Base-by-base conservation (phyloP, 2,329 filamentous ascomycete genomes). In the Mariannaea sp. region DNA sequence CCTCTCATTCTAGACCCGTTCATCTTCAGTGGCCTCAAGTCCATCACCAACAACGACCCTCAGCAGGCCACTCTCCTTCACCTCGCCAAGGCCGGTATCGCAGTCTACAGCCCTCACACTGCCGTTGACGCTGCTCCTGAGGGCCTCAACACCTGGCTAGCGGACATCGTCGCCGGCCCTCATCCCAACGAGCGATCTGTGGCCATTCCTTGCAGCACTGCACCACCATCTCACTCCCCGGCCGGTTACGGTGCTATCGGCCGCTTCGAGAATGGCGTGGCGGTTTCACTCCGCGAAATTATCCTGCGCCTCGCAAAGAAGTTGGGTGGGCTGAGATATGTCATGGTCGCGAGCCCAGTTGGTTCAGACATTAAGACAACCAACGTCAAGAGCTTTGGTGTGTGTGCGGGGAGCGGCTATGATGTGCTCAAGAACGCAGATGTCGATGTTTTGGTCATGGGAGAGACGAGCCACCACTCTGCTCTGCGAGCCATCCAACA, bases 61-160 rank as follows among this genome's bases (percentile, higher is more conserved):
- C 94, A 97, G 71, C 94, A 99, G 70, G 82, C 86, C 36, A 90
- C 90, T 6, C 83, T 99, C 26, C 80, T 99, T 4, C 83, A 87
- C 38, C 82, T 99, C 10, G 89, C 88, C 40, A 88, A 90, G 58
- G 85, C 89, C 70, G 92, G 93, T 29, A 91, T 99, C 65, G 95
- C 92, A 60, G 92, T 99, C 51, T 99, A 97, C 77, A 92, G 88
- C 60, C 94, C 94, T 1, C 94, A 99, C 74, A 99, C 94, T 0
- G 93, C 94, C 12, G 85, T 97, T 36, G 94, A 99, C 72, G 91
- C 91, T 32, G 90, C 90, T 1, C 84, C 86, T 1, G 84, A 86
- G 14, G 94, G 94, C 4, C 83, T 99, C 62, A 95, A 92, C 68
- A 90, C 96, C 71, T 99, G 93, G 93, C 85, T 99, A 8, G 91